Evolutionary conservation across 352 stramenopile genomes (phyloP).

Genomic region (Peronospora tabacina): DNA sequence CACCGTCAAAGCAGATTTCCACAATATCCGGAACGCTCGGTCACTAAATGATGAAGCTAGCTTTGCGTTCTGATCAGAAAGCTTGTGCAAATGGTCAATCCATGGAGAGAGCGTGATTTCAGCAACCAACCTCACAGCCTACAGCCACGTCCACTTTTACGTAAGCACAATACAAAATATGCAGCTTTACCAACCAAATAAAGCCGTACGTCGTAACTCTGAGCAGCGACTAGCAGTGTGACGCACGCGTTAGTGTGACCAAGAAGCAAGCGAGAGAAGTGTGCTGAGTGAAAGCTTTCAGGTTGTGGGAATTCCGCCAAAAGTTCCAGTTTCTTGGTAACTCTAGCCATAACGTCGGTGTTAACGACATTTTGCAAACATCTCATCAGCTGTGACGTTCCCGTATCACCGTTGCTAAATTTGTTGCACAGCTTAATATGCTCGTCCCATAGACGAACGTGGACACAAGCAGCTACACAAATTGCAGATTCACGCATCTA

Average conservation of each 20-base stretch:
- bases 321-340: constrained; percentile 10
- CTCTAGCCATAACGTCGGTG: neutral
- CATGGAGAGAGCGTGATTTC: constrained; percentile 31
- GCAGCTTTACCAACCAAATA: neutral
- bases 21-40: constrained; percentile 58
- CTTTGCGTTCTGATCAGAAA: constrained; percentile 41
- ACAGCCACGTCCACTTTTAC: constrained; percentile 2
- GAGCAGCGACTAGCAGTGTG: constrained; percentile 25
- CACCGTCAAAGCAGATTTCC: constrained; percentile 46
- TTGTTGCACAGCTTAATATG: constrained; percentile 25
- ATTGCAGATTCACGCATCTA: constrained; percentile 24
- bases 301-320: constrained; percentile 39
- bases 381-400: constrained; percentile 10
- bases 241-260: constrained; percentile 36
- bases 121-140: constrained; percentile 25
- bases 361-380: neutral
- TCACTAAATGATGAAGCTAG: constrained; percentile 53
- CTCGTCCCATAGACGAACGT: constrained; percentile 45
- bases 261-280: constrained; percentile 46
- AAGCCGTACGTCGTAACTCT: constrained; percentile 30
- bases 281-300: constrained; percentile 28
- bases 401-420: neutral
- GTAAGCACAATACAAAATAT: constrained; percentile 4
- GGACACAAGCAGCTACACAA: constrained; percentile 39
- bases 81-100: constrained; percentile 43